Evolutionary conservation across 495 filamentous ascomycete genomes (phyloP), one percentile per base, ranked within the genome.

Genomic region (Aspergillus taichungensis): DNA sequence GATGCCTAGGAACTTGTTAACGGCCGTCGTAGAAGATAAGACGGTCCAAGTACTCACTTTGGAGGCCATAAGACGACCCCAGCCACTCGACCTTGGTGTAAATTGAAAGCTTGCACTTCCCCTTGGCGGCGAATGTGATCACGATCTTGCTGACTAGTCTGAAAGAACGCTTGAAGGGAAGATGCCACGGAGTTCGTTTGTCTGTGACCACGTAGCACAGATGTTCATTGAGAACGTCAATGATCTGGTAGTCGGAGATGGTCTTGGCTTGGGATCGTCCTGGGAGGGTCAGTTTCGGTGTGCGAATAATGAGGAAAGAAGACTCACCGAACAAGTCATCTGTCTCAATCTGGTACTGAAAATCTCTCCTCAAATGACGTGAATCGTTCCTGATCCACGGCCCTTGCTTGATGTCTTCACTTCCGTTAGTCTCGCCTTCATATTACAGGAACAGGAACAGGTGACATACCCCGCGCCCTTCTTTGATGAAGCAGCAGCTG

Each of bases 181-280:
- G 75, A 68, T 94, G 87, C 88, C 88, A 96, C 1, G 91, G 89
- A 0, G 79, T 85, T 55, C 87, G 88, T 49, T 80, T 79, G 59
- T 96, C 87, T 10, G 87, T 88, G 37, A 97, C 76, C 33, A 95
- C 88, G 62, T 98, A 98, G 61, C 89, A 95, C 36, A 97, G 74
- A 59, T 97, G 91, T 51, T 97, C 94, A 62, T 90, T 94, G 54
- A 86, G 78, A 13, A 94, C 75, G 43, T 98, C 92, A 45, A 98
- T 88, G 48, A 84, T 79, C 59, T 98, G 92, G 52, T 85, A 80
- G 63, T 97, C 92, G 3, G 76, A 73, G 31, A 95, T 78, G 7
- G 42, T 51, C 12, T 79, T 76, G 48, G 72, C 72, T 39, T 75
- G 66, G 42, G 72, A 73, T 9, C 54, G 63, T 36, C 71, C 72